Evolutionary conservation across 352 stramenopile genomes (phyloP).

Genomic region (Phytophthora brassicae): DNA sequence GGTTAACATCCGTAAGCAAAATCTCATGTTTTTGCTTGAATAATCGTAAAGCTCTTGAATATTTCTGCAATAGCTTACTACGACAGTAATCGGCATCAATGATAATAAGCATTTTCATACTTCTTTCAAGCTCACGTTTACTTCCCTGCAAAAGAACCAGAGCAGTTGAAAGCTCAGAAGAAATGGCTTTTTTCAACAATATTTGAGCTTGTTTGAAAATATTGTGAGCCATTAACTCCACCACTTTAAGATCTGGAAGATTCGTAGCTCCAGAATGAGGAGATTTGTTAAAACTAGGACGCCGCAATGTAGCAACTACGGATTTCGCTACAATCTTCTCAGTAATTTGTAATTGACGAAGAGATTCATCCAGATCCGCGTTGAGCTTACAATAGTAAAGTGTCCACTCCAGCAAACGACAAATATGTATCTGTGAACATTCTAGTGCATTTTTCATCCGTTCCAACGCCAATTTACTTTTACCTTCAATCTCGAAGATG

Average conservation of each 20-base stretch:
- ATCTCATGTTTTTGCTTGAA: background rate
- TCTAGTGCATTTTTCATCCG: slow-evolving; percentile 26
- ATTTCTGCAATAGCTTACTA: slow-evolving; percentile 25
- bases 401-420: slow-evolving; percentile 38
- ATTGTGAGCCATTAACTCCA: slow-evolving; percentile 35
- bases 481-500: slow-evolving; percentile 47
- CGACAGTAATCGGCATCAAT: slow-evolving; percentile 19
- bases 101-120: slow-evolving; percentile 16
- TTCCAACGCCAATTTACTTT: slow-evolving; percentile 16
- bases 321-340: slow-evolving; percentile 25
- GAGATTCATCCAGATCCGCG: slow-evolving; percentile 8
- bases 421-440: slow-evolving; percentile 26
- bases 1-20: background rate
- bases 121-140: slow-evolving; percentile 22
- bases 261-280: background rate
- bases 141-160: slow-evolving; percentile 17
- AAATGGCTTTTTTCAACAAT: slow-evolving; percentile 20
- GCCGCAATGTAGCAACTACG: slow-evolving; percentile 14
- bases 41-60: slow-evolving; percentile 7
- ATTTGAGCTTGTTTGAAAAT: slow-evolving; percentile 36
- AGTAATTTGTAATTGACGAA: slow-evolving; percentile 18
- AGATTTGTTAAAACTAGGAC: slow-evolving; percentile 3
- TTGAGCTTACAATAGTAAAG: slow-evolving; percentile 29
- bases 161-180: background rate
- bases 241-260: slow-evolving; percentile 18